phyloP scores from a whole-genome alignment of 2,329 filamentous ascomycete genomes.

The Calonectria fujianensis region DNA sequence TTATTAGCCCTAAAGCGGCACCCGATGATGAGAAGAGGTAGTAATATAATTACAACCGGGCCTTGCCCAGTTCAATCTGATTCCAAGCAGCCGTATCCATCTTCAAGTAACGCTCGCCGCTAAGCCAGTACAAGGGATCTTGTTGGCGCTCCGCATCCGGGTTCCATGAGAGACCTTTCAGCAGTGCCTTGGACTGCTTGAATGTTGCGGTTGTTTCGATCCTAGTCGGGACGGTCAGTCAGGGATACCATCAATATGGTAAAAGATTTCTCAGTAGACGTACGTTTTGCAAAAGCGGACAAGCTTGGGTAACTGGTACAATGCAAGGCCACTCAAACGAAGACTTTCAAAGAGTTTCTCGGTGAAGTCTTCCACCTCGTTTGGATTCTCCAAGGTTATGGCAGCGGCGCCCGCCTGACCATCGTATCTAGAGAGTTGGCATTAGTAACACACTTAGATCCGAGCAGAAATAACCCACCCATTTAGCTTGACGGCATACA shows the following conservation, averaged over 20 bases:
- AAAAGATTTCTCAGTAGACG: not conserved
- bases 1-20: too few species aligned
- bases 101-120: not conserved
- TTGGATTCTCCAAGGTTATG: not conserved
- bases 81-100: constrained; percentile 4
- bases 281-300: not conserved
- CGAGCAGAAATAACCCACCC: not conserved
- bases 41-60: not conserved
- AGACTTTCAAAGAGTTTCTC: not conserved
- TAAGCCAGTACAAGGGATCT: not conserved
- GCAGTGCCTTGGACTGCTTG: not conserved
- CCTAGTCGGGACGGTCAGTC: not conserved
- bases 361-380: not conserved
- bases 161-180: not conserved
- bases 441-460: not conserved
- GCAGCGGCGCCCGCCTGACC: not conserved
- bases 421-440: not conserved
- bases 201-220: constrained; percentile 4
- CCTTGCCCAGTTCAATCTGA: not conserved
- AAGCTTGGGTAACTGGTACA: not conserved
- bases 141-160: not conserved
- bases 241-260: not conserved
- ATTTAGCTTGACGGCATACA: not conserved
- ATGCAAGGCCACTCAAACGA: not conserved
- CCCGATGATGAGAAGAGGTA: not conserved